These are phyloP conservation scores for Hypomyces perniciosus DNA, from an alignment of 2,329 filamentous ascomycete genomes.

Conservation along the genomic window DNA sequence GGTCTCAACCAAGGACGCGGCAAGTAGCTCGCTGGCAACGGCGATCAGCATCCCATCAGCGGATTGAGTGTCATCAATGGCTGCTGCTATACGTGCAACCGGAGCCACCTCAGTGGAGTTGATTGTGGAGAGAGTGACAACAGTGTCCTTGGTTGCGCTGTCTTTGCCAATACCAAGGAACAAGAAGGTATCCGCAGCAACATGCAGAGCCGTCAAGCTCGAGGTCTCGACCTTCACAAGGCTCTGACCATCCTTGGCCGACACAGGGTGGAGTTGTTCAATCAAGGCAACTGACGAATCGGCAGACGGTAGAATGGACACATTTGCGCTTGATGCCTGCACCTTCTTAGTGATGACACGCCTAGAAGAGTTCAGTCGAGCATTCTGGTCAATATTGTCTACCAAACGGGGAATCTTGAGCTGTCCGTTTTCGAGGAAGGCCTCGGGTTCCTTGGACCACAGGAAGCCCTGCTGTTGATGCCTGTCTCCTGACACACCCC, in stretches of 20 bases:
- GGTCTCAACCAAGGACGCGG: conserved; percentile 1
- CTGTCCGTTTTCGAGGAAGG: conserved; percentile 6
- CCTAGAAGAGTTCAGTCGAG: conserved; percentile 7
- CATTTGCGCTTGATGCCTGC: too few relatives aligned
- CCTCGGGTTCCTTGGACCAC: conserved; percentile 13
- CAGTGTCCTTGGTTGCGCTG: background rate
- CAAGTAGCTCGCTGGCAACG: conserved; percentile 7
- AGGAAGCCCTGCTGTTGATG: conserved; percentile 3
- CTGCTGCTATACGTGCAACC: background rate
- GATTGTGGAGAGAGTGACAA: background rate
- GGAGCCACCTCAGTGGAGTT: background rate
- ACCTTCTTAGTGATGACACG: conserved; percentile 2
- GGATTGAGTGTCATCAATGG: background rate
- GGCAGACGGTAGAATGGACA: too few relatives aligned
- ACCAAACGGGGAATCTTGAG: conserved; percentile 9
- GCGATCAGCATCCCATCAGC: background rate
- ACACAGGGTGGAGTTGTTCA: background rate
- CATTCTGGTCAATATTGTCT: conserved; percentile 1
- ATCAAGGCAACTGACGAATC: too few relatives aligned
- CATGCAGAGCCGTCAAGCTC: conserved; percentile 4
- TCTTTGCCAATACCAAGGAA: conserved; percentile 4
- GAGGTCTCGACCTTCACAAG: conserved; percentile 3
- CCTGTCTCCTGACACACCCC: conserved; percentile 1
- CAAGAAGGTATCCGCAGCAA: conserved; percentile 1
- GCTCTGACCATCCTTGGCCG: background rate